Percentiles rank a stretch among this genome's conserved stretches.
Evolutionary conservation across 495 filamentous ascomycete species (phyloP).

Genomic region (Penicillium canariense): DNA sequence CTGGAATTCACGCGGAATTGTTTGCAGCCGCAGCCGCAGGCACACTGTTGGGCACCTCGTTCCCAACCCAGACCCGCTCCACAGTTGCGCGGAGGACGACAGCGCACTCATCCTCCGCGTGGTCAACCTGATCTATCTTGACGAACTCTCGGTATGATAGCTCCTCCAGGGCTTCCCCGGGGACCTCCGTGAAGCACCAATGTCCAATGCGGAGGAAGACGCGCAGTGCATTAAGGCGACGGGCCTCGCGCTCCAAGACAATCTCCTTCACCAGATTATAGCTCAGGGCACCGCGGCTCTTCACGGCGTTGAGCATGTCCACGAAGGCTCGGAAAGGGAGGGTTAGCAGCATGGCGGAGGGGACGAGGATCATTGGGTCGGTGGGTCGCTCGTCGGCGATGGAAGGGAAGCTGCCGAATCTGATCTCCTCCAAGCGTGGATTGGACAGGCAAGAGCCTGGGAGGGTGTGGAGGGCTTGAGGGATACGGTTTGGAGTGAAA

Average conservation of each 20-base stretch:
- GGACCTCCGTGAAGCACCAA: not conserved
- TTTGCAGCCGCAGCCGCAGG: not conserved
- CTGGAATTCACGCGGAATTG: not conserved
- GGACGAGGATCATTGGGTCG: conserved; percentile 7
- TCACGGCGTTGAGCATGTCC: conserved; percentile 15
- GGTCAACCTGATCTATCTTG: not conserved
- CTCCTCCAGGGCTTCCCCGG: not conserved
- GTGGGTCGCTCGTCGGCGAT: conserved; percentile 13
- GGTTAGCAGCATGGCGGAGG: conserved; percentile 27
- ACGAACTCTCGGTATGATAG: conserved; percentile 21
- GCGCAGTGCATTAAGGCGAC: conserved; percentile 26
- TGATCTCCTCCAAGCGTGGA: conserved; percentile 18
- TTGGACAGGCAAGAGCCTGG: conserved; percentile 10
- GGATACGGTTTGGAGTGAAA: conserved; percentile 28
- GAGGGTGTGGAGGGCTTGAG: conserved; percentile 13
- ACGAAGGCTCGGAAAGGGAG: conserved; percentile 22
- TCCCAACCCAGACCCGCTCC: conserved; percentile 3
- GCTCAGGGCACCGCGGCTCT: conserved; percentile 7
- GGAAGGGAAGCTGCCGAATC: conserved; percentile 18
- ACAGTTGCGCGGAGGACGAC: not conserved
- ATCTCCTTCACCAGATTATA: conserved; percentile 16
- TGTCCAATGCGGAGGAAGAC: not conserved
- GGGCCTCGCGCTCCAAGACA: conserved; percentile 27
- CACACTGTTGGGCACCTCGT: not conserved
- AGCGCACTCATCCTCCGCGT: not conserved